phyloP scores from a whole-genome alignment of 306 rosid genomes.

The Begonia loranthoides region DNA sequence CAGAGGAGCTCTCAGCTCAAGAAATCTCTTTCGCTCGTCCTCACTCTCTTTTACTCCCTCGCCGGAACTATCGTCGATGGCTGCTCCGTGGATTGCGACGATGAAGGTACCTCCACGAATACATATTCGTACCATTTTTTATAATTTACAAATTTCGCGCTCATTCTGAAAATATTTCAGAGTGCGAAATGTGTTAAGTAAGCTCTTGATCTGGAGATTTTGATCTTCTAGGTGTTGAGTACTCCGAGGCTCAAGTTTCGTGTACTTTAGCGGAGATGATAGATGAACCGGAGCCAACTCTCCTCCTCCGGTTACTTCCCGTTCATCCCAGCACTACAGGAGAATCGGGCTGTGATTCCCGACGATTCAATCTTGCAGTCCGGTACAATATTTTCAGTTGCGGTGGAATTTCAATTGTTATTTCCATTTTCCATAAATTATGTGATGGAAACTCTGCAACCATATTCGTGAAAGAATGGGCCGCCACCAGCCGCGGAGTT shows the following conservation, averaged over 20 bases:
- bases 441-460: neutral
- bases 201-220: too few relatives aligned
- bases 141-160: too few relatives aligned
- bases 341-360: too few relatives aligned
- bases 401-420: conserved; percentile 6
- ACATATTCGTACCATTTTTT: too few relatives aligned
- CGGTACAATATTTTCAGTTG: conserved; percentile 7
- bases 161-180: too few relatives aligned
- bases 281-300: too few relatives aligned
- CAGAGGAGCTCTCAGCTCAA: conserved; percentile 3
- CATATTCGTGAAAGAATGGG: neutral
- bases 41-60: conserved; percentile 9
- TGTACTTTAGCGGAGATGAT: neutral
- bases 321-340: too few relatives aligned
- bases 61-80: conserved; percentile 16
- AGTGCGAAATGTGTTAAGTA: too few relatives aligned
- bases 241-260: conserved; percentile 7
- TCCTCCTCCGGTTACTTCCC: too few relatives aligned
- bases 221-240: too few relatives aligned
- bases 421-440: conserved; percentile 5
- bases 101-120: too few relatives aligned
- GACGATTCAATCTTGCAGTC: neutral
- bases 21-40: conserved; percentile 8
- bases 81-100: conserved; percentile 18
- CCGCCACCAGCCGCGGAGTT: conserved; percentile 8